Evolutionary conservation across 1,139 yeast species (phyloP).

Genomic region (Hansenula lynferdii): DNA sequence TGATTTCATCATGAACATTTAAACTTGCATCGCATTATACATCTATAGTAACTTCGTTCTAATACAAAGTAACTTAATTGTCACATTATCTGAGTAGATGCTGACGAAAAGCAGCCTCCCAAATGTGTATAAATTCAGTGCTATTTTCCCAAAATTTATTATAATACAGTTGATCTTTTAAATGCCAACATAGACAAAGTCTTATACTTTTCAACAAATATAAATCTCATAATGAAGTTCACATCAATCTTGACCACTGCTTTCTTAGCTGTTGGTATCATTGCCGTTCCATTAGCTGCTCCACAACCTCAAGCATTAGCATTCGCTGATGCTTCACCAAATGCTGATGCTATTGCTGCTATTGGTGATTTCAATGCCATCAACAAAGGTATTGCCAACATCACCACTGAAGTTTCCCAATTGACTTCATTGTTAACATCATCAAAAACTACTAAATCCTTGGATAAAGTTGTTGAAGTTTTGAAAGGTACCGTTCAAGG

Average conservation of each 20-base stretch:
- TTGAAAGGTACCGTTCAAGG: slow-evolving; percentile 5
- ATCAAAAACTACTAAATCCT: slow-evolving; percentile 2
- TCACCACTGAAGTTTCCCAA: slow-evolving; percentile 4
- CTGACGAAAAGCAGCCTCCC: too few species aligned
- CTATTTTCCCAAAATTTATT: too few species aligned
- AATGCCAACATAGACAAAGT: too few species aligned
- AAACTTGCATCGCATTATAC: too few species aligned
- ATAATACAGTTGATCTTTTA: too few species aligned
- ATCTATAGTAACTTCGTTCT: too few species aligned
- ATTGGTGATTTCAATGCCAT: slow-evolving; percentile 3
- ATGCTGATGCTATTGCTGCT: slow-evolving; percentile 16
- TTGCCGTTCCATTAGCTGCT: slow-evolving; percentile 9
- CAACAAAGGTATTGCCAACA: slow-evolving; percentile 4
- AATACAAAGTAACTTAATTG: too few species aligned
- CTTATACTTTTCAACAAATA: neutral
- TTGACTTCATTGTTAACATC: slow-evolving; percentile 3
- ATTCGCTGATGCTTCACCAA: slow-evolving; percentile 7
- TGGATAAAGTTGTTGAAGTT: slow-evolving; percentile 4
- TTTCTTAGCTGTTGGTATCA: slow-evolving; percentile 1
- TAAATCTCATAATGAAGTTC: neutral
- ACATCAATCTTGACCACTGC: slow-evolving; percentile 1
- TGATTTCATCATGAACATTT: too few species aligned
- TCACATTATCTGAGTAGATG: too few species aligned
- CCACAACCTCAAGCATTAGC: too few species aligned
- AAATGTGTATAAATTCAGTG: too few species aligned